These are phyloP conservation scores for Lecanoromycetidae sp. DNA, from an alignment of 2,329 filamentous ascomycete species.

Conservation along the genomic window DNA sequence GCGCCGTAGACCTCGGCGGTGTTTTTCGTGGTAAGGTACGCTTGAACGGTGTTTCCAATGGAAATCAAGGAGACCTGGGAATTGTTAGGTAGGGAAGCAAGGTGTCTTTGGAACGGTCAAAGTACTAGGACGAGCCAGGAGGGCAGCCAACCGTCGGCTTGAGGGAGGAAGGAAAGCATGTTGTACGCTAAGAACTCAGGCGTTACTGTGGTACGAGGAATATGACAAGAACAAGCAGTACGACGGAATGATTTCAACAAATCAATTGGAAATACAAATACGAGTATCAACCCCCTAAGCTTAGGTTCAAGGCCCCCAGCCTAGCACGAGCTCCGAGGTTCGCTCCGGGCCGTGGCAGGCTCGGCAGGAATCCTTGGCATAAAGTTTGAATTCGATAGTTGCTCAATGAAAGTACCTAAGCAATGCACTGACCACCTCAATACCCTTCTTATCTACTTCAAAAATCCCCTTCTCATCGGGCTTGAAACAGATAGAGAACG, in stretches of 20 bases:
- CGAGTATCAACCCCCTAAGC: too few species aligned
- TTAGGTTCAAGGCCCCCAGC: too few species aligned
- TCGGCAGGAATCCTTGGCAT: too few species aligned
- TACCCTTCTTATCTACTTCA: neutral
- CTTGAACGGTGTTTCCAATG: slow-evolving; percentile 72
- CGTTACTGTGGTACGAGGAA: neutral
- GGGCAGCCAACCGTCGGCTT: slow-evolving; percentile 42
- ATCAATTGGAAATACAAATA: too few species aligned
- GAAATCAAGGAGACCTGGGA: slow-evolving; percentile 67
- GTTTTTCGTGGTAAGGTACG: slow-evolving; percentile 67
- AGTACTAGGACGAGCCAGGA: slow-evolving; percentile 55
- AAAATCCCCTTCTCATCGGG: neutral
- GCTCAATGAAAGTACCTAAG: too few species aligned
- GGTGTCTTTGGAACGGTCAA: slow-evolving; percentile 10
- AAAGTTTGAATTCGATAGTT: too few species aligned
- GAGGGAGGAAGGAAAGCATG: slow-evolving; percentile 23
- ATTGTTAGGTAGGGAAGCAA: slow-evolving; percentile 10
- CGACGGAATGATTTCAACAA: too few species aligned
- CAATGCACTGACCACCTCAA: neutral
- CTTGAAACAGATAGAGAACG: neutral
- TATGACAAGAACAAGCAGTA: neutral
- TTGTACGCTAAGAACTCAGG: neutral
- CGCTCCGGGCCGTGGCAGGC: neutral
- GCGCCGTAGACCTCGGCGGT: slow-evolving; percentile 69
- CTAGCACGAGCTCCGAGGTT: neutral